Percentiles rank a stretch among this genome's conserved stretches.
phyloP scores from a whole-genome alignment of 2,329 filamentous ascomycete genomes.

The Monilinia vaccinii-corymbosi region DNA sequence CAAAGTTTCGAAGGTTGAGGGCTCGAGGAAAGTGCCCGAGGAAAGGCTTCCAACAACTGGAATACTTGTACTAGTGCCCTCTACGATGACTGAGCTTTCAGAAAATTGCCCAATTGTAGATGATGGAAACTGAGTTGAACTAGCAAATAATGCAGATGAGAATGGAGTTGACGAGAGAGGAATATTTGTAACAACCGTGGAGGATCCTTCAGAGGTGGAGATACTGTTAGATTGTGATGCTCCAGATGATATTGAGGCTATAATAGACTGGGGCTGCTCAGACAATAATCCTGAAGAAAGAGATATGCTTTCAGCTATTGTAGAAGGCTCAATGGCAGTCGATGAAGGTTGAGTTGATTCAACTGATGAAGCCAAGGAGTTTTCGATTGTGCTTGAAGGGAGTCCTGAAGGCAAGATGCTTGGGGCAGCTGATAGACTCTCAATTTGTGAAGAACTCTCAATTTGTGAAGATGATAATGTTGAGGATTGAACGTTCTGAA shows the following conservation, averaged over 20 bases:
- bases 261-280: neutral
- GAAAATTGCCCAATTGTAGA: neutral
- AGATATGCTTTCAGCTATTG: neutral
- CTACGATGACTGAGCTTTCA: neutral
- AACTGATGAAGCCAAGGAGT: neutral
- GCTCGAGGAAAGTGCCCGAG: neutral
- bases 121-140: neutral
- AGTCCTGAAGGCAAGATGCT: neutral
- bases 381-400: neutral
- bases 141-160: neutral
- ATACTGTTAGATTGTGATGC: neutral
- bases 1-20: neutral
- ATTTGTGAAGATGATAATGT: too few relatives aligned
- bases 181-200: neutral
- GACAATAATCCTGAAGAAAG: neutral
- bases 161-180: neutral
- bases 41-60: neutral
- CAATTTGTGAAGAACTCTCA: too few relatives aligned
- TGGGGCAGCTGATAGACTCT: neutral
- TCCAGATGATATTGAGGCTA: neutral
- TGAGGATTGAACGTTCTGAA: too few relatives aligned
- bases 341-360: neutral
- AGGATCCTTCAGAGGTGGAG: neutral
- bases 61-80: neutral
- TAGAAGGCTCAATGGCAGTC: neutral